Evolutionary conservation across 495 filamentous ascomycete genomes (phyloP), one percentile per base, ranked within the genome.

Genomic region (Neurospora intermedia): DNA sequence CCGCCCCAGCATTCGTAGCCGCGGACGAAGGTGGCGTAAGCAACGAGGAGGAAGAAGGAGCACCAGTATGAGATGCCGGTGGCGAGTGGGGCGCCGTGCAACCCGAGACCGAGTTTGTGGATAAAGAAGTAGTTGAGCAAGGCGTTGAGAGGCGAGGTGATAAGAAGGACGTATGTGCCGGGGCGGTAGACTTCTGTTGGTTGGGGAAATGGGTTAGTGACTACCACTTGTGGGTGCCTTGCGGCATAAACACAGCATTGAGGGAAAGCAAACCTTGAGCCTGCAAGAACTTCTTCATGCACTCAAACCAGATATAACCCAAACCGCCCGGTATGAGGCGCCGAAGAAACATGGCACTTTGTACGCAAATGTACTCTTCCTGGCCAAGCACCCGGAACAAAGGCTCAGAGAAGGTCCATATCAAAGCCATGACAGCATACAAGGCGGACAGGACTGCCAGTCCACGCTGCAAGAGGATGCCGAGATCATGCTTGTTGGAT

Each of bases 241-340:
- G 1, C 23, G 13, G 0, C 16, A 0, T 62, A 1, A 16, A 62
- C 27, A 27, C 35, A 11, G 27, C 27, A 16, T 31, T 69, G 16
- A 75, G 40, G 13, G 43, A 40, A 62, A 39, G 39, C 75, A 35
- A 83, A 91, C 91, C 92, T 85, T 97, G 94, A 4, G 94, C 94
- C 80, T 97, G 94, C 16, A 97, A 83, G 77, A 90, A 97, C 81
- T 97, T 97, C 82, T 97, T 97, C 88, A 93, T 90, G 15, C 89
- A 83, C 80, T 97, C 94, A 76, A 97, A 97, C 80, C 93, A 97
- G 62, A 97, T 89, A 80, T 97, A 97, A 2, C 94, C 94, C 69
- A 97, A 76, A 0, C 94, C 94, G 5, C 94, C 94, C 0, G 94
- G 94, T 20, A 94, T 92, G 39, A 97, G 84, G 72, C 88, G 91